These are phyloP conservation scores for Daphne laureola DNA, from an alignment of 441 rosid species.

Conservation along the genomic window DNA sequence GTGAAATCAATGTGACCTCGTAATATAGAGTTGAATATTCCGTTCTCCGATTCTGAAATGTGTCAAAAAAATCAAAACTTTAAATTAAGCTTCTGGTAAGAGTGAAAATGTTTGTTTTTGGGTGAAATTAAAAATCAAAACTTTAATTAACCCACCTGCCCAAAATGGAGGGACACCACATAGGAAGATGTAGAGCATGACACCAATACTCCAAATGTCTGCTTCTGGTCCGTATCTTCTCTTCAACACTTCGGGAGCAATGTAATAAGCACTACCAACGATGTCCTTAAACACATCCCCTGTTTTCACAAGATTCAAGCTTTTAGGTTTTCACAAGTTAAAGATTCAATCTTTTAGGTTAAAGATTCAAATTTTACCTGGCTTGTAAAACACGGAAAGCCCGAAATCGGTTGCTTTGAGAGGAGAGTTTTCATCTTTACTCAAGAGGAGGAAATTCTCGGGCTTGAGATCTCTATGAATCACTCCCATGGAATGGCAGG, in stretches of 20 bases:
- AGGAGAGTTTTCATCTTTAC: conserved; percentile 52
- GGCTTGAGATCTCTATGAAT: conserved; percentile 69
- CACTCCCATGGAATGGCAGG: conserved; percentile 70
- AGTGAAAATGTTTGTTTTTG: not conserved
- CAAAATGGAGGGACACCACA: conserved; percentile 72
- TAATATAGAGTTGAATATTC: conserved; percentile 67
- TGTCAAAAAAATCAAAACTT: not conserved
- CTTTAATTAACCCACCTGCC: conserved; percentile 31
- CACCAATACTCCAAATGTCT: conserved; percentile 71
- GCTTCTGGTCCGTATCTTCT: conserved; percentile 65
- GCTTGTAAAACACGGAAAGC: conserved; percentile 61
- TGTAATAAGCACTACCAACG: conserved; percentile 73
- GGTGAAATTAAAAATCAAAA: not conserved
- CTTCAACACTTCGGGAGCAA: conserved; percentile 66
- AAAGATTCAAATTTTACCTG: conserved; percentile 20
- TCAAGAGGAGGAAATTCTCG: conserved; percentile 54
- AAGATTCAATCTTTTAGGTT: not conserved
- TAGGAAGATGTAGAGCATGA: conserved; percentile 63
- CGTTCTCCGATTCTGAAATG: conserved; percentile 62
- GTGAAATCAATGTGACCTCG: conserved; percentile 70
- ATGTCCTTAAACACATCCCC: conserved; percentile 66
- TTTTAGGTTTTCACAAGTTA: not conserved
- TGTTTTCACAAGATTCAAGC: conserved; percentile 4
- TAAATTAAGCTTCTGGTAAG: not conserved
- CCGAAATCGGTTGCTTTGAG: conserved; percentile 73